Percentiles rank a stretch among this genome's conserved stretches.
Conservation (phyloP, 306 rosid species). For the Vigna radiata region DNA sequence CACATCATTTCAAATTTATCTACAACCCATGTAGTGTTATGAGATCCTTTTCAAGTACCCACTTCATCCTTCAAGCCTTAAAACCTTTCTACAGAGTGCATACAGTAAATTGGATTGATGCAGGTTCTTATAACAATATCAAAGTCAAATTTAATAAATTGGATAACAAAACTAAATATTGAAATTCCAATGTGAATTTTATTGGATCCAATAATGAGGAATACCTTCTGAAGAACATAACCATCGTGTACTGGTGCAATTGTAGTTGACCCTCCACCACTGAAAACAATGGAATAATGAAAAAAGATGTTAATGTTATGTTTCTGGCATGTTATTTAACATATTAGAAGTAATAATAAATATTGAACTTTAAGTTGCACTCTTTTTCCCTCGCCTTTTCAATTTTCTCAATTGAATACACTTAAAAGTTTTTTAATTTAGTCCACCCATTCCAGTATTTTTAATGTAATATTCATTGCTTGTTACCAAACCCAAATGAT, state of each 20-base stretch:
- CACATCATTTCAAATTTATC: conserved; percentile 14
- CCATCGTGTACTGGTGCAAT: conserved; percentile 99
- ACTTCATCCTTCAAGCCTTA: conserved; percentile 15
- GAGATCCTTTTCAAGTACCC: too few relatives aligned
- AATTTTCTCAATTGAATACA: conserved; percentile 27
- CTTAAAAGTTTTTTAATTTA: conserved; percentile 6
- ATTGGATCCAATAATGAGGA: conserved; percentile 16
- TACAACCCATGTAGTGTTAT: background rate
- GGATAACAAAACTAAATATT: conserved; percentile 32
- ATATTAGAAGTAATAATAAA: conserved; percentile 5
- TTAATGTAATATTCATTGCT: background rate
- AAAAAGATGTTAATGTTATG: conserved; percentile 38
- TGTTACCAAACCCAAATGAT: background rate
- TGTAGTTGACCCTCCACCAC: conserved; percentile 99
- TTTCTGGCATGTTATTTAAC: background rate
- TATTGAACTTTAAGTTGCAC: background rate
- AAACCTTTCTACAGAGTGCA: conserved; percentile 1
- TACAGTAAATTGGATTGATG: conserved; percentile 7
- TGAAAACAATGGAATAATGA: conserved; percentile 45
- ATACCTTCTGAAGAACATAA: conserved; percentile 96
- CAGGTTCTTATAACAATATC: conserved; percentile 2
- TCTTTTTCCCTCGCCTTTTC: background rate
- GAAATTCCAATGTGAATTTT: conserved; percentile 11
- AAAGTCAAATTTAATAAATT: conserved; percentile 24
- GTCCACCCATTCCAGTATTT: background rate